phyloP scores from a whole-genome alignment of 257 asterid species.

The Leptodermis oblonga region DNA sequence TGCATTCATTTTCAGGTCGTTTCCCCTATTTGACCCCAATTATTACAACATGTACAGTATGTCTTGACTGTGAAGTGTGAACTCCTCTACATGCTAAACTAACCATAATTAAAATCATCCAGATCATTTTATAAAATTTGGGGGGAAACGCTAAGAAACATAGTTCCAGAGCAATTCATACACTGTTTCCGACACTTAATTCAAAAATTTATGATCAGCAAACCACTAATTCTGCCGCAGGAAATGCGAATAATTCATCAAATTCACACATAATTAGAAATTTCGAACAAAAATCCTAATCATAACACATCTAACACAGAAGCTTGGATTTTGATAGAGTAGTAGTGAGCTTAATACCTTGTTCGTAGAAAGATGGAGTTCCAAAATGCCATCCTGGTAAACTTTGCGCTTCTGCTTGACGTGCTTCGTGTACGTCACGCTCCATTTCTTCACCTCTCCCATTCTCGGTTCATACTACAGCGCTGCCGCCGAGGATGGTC shows the following conservation, averaged over 20 bases:
- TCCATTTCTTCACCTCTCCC: conserved; percentile 73
- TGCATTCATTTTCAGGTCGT: background rate
- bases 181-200: background rate
- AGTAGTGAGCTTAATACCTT: conserved; percentile 37
- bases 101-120: too few relatives aligned
- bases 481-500: too few relatives aligned
- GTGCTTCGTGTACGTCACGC: conserved; percentile 84
- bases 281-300: background rate
- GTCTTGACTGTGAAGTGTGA: background rate
- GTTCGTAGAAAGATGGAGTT: conserved; percentile 41
- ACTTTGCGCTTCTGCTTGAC: conserved; percentile 82
- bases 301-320: background rate
- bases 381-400: conserved; percentile 80
- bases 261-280: background rate
- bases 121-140: too few relatives aligned
- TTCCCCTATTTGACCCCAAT: background rate
- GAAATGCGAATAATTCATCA: background rate
- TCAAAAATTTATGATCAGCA: background rate
- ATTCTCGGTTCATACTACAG: too few relatives aligned
- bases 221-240: too few relatives aligned
- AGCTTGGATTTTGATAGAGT: too few relatives aligned
- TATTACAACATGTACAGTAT: background rate
- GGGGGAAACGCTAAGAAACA: too few relatives aligned
- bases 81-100: background rate
- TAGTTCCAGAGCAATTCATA: background rate